Evolutionary conservation across 192 early-diverging fungal species (phyloP), one percentile per base, ranked within the genome.

Genomic region (Coemansia sp.): DNA sequence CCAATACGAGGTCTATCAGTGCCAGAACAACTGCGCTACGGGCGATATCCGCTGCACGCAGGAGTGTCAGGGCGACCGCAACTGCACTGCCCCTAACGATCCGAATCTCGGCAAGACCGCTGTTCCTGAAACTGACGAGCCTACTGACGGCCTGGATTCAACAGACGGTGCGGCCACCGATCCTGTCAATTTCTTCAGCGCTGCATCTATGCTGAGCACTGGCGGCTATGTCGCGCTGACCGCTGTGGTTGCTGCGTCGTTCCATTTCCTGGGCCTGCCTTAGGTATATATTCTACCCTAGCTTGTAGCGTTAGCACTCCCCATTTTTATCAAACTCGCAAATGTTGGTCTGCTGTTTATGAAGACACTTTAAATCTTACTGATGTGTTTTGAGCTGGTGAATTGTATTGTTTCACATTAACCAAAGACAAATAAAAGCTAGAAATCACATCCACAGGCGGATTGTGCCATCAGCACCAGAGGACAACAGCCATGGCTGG

Each of bases 401-500:
- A 10, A 41, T 21, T 41, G 34, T 54, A 54, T 44, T 3, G 16
- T 44, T 3, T 14, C 12, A 44, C 12, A 16, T 44, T 52, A 10
- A 7, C 24, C 16, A 51, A 48, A 56, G 21, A 49, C 47, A 50
- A 51, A 18, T 23, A 19, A 54, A 32, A 58, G 25, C 24, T 41
- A 48, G 49, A 22, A 58, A 23, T 76, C 84, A 94, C 28, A 90
- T 88, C 86, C 89, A 98, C 52, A 98, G 83, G 74, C 91, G 90
- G 59, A 96, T 85, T n/a, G 85, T 87, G 64, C 86, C 85, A 71
- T 97, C 94, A 27, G 94, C 94, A 57, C 96, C 96, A 52, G 86
- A 90, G 18, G 92, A 93, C 65, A 99, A 81, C 34, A 98, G 82
- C 97, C 97, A 99, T 24, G 97, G 96, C 81, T 98, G 94, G 25